Evolutionary conservation across 768 basidiomycete species (phyloP).

Genomic region (Suillus subluteus): DNA sequence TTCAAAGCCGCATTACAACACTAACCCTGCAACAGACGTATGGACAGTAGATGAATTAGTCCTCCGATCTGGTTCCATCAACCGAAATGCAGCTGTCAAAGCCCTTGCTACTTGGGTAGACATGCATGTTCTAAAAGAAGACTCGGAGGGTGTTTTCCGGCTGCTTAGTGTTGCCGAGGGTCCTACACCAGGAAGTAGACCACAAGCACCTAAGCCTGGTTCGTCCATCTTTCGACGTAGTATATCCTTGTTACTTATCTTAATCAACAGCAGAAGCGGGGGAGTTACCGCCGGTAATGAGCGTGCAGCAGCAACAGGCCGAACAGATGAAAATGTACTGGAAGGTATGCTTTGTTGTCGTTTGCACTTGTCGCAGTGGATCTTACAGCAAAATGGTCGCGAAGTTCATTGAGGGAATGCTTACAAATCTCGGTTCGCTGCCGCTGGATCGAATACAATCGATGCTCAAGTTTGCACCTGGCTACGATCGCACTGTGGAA

Average conservation of each 20-base stretch:
- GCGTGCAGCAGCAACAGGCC: conserved; percentile 73
- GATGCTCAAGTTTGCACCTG: conserved; percentile 84
- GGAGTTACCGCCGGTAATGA: conserved; percentile 51
- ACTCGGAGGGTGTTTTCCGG: conserved; percentile 58
- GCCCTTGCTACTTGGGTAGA: conserved; percentile 86
- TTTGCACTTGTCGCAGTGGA: conserved; percentile 8
- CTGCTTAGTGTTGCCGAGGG: conserved; percentile 68
- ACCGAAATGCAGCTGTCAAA: conserved; percentile 65
- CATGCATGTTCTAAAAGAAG: conserved; percentile 77
- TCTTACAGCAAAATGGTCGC: conserved; percentile 1
- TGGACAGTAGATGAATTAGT: conserved; percentile 78
- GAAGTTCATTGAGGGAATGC: conserved; percentile 90
- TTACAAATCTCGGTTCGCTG: conserved; percentile 81
- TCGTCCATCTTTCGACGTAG: conserved; percentile 5
- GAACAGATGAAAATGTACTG: conserved; percentile 89
- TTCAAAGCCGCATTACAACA: background rate
- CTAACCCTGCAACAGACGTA: conserved; percentile 45
- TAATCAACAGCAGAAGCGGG: conserved; percentile 43
- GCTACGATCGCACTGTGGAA: conserved; percentile 78
- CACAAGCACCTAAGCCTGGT: conserved; percentile 30
- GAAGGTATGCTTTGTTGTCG: conserved; percentile 56
- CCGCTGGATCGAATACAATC: conserved; percentile 83
- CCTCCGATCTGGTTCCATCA: conserved; percentile 62
- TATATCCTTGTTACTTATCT: conserved; percentile 1
- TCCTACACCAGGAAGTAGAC: conserved; percentile 30